Conservation (phyloP, 163 green algal genomes). For the Volvox carteri region DNA sequence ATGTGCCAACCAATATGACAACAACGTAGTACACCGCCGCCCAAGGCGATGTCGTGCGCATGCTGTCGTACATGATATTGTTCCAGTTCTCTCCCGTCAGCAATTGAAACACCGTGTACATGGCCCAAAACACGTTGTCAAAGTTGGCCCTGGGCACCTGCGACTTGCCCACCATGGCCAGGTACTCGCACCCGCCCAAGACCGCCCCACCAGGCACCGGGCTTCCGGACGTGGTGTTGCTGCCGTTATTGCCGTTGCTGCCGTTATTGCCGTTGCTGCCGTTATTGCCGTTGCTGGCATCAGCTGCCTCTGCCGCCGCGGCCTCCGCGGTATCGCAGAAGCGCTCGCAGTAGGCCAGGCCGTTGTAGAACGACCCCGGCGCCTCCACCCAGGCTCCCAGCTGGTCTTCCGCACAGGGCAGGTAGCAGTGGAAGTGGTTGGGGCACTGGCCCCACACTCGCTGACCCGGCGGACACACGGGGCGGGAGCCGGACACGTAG, state of each 20-base stretch:
- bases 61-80: conserved; percentile 57
- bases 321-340: background rate
- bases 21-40: conserved; percentile 77
- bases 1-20: conserved; percentile 80
- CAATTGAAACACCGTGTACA: conserved; percentile 78
- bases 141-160: conserved; percentile 70
- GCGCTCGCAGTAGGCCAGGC: conserved; percentile 26
- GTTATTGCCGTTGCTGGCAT: background rate
- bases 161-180: conserved; percentile 60
- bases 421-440: conserved; percentile 51
- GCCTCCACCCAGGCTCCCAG: conserved; percentile 5
- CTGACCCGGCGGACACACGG: conserved; percentile 26
- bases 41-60: conserved; percentile 59
- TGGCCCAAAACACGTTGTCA: conserved; percentile 68
- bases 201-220: too few species aligned
- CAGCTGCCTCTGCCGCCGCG: background rate
- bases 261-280: background rate
- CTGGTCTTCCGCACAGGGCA: background rate
- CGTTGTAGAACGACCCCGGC: conserved; percentile 63
- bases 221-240: too few species aligned
- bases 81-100: conserved; percentile 72
- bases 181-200: conserved; percentile 49
- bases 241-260: too few species aligned
- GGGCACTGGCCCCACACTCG: conserved; percentile 40
- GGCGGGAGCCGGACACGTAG: conserved; percentile 10